Percentiles rank a stretch among this genome's conserved stretches.
Evolutionary conservation across 2,329 filamentous ascomycete species (phyloP).

Genomic region (Sclerotinia spermophila): DNA sequence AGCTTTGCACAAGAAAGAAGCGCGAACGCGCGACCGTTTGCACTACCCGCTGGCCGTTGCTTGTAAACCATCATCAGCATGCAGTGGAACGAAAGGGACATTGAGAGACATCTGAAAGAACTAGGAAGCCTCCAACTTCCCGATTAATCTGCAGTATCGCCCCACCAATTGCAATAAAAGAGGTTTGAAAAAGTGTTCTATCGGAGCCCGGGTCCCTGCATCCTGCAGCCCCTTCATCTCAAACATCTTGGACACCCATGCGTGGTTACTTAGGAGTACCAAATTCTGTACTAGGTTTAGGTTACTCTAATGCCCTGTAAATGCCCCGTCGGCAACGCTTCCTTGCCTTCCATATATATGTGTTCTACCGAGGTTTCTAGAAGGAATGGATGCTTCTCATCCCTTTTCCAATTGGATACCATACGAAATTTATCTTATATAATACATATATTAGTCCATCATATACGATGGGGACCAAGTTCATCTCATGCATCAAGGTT

Average conservation of each 20-base stretch:
- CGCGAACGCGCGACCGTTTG: conserved; percentile 9
- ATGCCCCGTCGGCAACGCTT: conserved; percentile 15
- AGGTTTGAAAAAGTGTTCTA: conserved; percentile 5
- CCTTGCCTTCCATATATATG: conserved; percentile 14
- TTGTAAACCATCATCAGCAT: conserved; percentile 11
- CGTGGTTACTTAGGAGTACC: background rate
- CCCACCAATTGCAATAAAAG: conserved; percentile 7
- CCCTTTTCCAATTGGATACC: background rate
- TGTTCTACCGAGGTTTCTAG: conserved; percentile 21
- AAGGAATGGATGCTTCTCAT: conserved; percentile 8
- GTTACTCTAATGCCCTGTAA: conserved; percentile 3
- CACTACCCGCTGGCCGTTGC: conserved; percentile 9
- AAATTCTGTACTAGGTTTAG: background rate
- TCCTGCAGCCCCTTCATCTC: conserved; percentile 18
- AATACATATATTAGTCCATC: background rate
- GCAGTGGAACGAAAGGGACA: conserved; percentile 4
- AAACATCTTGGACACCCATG: conserved; percentile 8
- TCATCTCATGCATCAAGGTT: conserved; percentile 13
- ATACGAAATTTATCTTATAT: conserved; percentile 13
- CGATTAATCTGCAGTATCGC: background rate
- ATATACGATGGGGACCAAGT: background rate
- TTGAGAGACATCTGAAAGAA: background rate
- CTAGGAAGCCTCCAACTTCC: background rate
- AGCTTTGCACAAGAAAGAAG: background rate
- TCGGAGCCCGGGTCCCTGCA: conserved; percentile 18